A percentile compares a stretch with the other conserved stretches of the same genome.
Evolutionary conservation across 306 rosid species (phyloP).

Genomic region (Dalbergia cultrata): DNA sequence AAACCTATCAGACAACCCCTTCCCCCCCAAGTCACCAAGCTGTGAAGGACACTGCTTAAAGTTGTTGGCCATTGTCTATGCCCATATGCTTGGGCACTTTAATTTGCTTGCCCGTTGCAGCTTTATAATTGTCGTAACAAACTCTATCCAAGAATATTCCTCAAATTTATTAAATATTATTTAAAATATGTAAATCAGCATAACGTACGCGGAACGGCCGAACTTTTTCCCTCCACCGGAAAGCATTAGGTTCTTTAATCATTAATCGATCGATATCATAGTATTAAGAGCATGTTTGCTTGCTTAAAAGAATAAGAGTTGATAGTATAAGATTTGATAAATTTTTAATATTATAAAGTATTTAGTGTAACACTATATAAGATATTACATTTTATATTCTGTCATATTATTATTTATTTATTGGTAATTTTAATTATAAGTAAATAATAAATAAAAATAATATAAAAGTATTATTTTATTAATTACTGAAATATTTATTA

Average conservation of each 20-base stretch:
- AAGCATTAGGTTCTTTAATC: background rate
- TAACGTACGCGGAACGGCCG: background rate
- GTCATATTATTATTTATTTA: too few species aligned
- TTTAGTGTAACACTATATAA: too few species aligned
- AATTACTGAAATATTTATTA: too few species aligned
- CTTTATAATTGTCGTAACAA: slow-evolving; percentile 42
- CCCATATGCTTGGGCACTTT: background rate
- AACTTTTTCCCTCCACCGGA: background rate
- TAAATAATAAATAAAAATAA: too few species aligned
- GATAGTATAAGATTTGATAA: too few species aligned
- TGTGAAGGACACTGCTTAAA: background rate
- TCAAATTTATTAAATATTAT: background rate
- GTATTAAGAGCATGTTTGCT: too few species aligned
- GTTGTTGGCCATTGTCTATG: background rate
- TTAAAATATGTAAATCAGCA: background rate
- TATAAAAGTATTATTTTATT: too few species aligned
- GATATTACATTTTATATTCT: too few species aligned
- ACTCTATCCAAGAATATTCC: slow-evolving; percentile 35
- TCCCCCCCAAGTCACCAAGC: background rate
- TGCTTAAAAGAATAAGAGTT: too few species aligned
- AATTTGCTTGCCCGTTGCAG: slow-evolving; percentile 40
- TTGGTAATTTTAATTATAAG: too few species aligned
- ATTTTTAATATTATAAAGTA: too few species aligned
- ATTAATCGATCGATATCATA: background rate
- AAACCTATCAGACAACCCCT: background rate